phyloP scores from a whole-genome alignment of 2,329 filamentous ascomycete species.

The Arachnopeziza araneosa region DNA sequence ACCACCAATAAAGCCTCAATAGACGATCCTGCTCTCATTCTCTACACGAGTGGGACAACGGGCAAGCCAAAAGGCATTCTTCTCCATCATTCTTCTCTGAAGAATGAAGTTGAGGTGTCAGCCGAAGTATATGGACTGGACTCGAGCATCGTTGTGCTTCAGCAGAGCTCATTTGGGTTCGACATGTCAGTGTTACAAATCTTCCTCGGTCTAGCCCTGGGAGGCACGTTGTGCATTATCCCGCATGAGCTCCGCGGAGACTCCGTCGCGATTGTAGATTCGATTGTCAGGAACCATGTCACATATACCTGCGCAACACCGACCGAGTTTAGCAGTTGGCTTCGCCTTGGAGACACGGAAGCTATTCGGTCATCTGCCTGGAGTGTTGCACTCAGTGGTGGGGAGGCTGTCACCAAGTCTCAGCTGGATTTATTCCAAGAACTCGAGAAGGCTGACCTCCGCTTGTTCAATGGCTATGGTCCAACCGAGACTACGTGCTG shows the following conservation, averaged over 20 bases:
- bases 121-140: slow-evolving; percentile 31
- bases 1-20: slow-evolving; percentile 11
- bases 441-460: slow-evolving; percentile 14
- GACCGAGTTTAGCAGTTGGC: slow-evolving; percentile 10
- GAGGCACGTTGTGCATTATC: slow-evolving; percentile 5
- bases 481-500: slow-evolving; percentile 7
- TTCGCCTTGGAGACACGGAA: neutral
- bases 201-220: slow-evolving; percentile 5
- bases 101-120: neutral
- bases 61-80: slow-evolving; percentile 70
- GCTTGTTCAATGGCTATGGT: slow-evolving; percentile 12
- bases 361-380: slow-evolving; percentile 1
- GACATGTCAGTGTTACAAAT: slow-evolving; percentile 10
- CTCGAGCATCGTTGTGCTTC: slow-evolving; percentile 29
- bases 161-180: slow-evolving; percentile 12
- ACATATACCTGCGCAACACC: slow-evolving; percentile 8
- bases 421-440: slow-evolving; percentile 14
- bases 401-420: slow-evolving; percentile 21
- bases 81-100: neutral
- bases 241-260: slow-evolving; percentile 2
- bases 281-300: slow-evolving; percentile 5
- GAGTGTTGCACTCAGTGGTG: slow-evolving; percentile 22
- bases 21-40: slow-evolving; percentile 41
- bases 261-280: slow-evolving; percentile 1
- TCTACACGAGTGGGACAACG: slow-evolving; percentile 87